Evolutionary conservation across 345 rosid genomes (phyloP), one percentile per base, ranked within the genome.

Genomic region (Ceriops zippeliana): DNA sequence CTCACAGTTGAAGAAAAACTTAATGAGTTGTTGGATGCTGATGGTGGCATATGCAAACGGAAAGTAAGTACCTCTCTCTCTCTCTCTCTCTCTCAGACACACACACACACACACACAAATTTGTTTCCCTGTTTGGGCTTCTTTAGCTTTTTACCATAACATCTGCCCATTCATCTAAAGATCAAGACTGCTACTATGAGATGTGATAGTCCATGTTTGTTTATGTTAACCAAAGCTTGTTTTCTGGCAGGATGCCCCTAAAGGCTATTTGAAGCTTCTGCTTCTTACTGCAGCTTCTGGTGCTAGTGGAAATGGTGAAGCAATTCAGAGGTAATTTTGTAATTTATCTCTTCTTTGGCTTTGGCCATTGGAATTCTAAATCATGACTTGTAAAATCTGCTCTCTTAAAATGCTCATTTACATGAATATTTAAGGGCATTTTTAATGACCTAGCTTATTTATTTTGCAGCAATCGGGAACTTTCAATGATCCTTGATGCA

Each of bases 401-500:
- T 42, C 47, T 2, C 49, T 42, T 42, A 56, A 21, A 56, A 21
- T 56, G 59, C 59, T 24, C 31, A 0, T 56, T 6, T 65, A 1
- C 21, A 11, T n/a, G 59, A 65, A 30, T 31, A 3, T 52, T 4
- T n/a, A 35, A 49, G 28, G 58, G 58, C 32, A 66, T 64, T 75
- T 67, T 57, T 73, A 68, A 26, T 21, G 47, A 53, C 65, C 78
- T 80, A 11, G 54, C 66, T 76, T 72, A 66, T 72, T 71, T 72
- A 26, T 81, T 26, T 77, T 76, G 83, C 92, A 95, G 99, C 84
- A 95, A 89, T 81, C 93, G 96, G 70, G 99, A 95, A 76, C 95
- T 95, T 71, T 95, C 99, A 58, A 95, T 95, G 98, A 90, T 95
- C 71, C 97, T 95, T 62, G 99, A 91, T 85, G 99, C 96, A n/a